Base-by-base conservation (phyloP, 768 basidiomycete species). In the Terana coerulea region DNA sequence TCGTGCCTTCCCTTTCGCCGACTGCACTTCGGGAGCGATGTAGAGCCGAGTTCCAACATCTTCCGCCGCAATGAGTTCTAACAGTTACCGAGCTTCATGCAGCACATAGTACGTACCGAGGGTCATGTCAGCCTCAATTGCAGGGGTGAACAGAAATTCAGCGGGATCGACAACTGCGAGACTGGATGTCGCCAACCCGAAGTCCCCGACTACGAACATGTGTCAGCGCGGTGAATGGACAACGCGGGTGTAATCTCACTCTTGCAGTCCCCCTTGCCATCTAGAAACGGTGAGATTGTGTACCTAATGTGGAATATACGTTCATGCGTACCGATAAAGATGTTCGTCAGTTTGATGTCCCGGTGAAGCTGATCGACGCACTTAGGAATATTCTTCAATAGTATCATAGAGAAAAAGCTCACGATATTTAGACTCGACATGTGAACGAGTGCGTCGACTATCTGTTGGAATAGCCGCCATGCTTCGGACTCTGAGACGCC, bases 301-400 rank as follows among this genome's bases (percentile, higher is more conserved):
- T 43, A 19, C 25, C 21, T 11, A 33, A 21, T 5, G 29, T 37
- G 52, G 19, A 51, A 34, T 5, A 39, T 17, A 57, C 30, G 41
- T n/a, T 28, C 47, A n/a, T 10, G 65, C 78, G 26, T 58, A 91
- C 91, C 91, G 44, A 95, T 91, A 67, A 98, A 92, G 56, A 98
- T 93, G 61, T 98, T 98, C 0, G 88, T 89, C 12, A 92, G 71
- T 65, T 98, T 98, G 65, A 98, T 89, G 65, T 97, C 94, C 45
- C 89, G 75, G 67, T 91, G 88, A 47, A 91, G 68, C 80, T 83
- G 15, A n/a, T n/a, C 17, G 3, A 19, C 10, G 7, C 37, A 3
- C 17, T 39, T 11, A 39, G 37, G 24, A n/a, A 19, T 14, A 19
- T 11, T 5, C 5, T 11, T 15, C 5, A 9, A 14, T 10, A n/a